These are phyloP conservation scores for Pouteria glomerata DNA, from an alignment of 148 eudicot species.

Conservation along the genomic window DNA sequence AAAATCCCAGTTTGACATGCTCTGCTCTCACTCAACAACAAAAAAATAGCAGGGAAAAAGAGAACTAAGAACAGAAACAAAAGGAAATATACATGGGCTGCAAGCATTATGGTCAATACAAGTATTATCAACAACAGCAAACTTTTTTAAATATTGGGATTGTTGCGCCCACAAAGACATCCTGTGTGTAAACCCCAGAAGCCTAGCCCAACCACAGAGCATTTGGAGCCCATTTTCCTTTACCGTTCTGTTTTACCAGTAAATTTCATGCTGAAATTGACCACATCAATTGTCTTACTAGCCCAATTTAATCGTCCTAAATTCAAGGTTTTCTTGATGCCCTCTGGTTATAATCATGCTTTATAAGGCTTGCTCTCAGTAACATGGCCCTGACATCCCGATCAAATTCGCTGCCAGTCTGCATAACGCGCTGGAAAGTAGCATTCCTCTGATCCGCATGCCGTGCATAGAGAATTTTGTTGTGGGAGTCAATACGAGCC, in stretches of 20 bases:
- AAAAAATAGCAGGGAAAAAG: too few species aligned
- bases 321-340: conserved; percentile 35
- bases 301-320: not conserved
- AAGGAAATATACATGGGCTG: too few species aligned
- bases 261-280: not conserved
- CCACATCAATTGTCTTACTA: not conserved
- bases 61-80: too few species aligned
- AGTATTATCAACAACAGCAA: not conserved
- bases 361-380: conserved; percentile 70
- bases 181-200: not conserved
- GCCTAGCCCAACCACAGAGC: conserved; percentile 1
- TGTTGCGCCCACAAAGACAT: not conserved
- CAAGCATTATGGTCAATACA: too few species aligned
- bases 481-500: conserved; percentile 97
- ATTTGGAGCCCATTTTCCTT: not conserved
- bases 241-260: not conserved
- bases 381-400: conserved; percentile 79
- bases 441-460: conserved; percentile 94
- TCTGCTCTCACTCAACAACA: too few species aligned
- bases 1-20: too few species aligned
- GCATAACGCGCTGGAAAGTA: conserved; percentile 85
- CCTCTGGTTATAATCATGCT: conserved; percentile 56
- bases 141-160: not conserved
- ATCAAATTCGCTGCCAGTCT: conserved; percentile 78
- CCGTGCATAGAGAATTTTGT: conserved; percentile 89